Evolutionary conservation across 2,329 filamentous ascomycete species (phyloP).

Genomic region (Fonsecaea pedrosoi): DNA sequence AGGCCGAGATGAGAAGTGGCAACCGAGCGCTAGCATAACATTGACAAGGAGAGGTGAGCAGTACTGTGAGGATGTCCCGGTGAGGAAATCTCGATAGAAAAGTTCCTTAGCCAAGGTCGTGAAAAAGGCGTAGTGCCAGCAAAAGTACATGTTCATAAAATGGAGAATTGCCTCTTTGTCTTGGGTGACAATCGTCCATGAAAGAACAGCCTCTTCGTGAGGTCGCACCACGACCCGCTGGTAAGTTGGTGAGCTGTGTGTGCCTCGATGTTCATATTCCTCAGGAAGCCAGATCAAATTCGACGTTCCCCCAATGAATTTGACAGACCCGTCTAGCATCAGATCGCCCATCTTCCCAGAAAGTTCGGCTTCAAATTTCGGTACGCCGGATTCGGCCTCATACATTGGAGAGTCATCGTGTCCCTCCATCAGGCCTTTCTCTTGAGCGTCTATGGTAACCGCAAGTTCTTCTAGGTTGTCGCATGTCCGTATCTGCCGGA

Average conservation of each 20-base stretch:
- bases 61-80: conserved; percentile 73
- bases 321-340: conserved; percentile 81
- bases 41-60: conserved; percentile 92
- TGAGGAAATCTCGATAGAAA: conserved; percentile 84
- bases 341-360: conserved; percentile 94
- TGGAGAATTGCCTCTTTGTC: conserved; percentile 81
- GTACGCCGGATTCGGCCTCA: conserved; percentile 42
- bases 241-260: conserved; percentile 12
- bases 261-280: conserved; percentile 51
- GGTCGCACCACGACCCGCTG: conserved; percentile 50
- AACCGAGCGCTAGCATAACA: conserved; percentile 89
- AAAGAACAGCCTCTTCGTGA: conserved; percentile 73
- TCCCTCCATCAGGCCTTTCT: conserved; percentile 55
- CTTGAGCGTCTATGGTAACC: conserved; percentile 62
- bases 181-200: conserved; percentile 85
- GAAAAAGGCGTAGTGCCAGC: conserved; percentile 97
- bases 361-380: conserved; percentile 75
- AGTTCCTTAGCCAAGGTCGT: conserved; percentile 84
- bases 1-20: conserved; percentile 82
- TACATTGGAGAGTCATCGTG: conserved; percentile 45
- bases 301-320: conserved; percentile 93
- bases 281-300: conserved; percentile 81
- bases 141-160: conserved; percentile 96
- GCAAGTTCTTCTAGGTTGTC: conserved; percentile 73
- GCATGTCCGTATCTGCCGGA: conserved; percentile 86